Base-by-base conservation (phyloP, 805 yeast species). In the Sugiyamaella smithiae region DNA sequence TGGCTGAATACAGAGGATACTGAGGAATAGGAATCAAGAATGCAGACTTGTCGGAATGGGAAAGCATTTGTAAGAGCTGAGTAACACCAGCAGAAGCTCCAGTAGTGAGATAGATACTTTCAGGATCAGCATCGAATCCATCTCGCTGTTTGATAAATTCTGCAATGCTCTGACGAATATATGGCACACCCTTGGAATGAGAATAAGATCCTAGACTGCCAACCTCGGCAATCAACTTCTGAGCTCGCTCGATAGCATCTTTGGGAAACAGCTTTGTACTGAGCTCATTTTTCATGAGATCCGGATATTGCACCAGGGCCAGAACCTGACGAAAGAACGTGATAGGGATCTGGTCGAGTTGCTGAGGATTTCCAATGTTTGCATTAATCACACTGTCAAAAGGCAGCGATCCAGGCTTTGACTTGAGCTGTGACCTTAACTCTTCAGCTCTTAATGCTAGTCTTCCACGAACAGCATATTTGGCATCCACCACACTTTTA, bases 291-390 rank as follows among this genome's bases (percentile, higher is more conserved):
- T 64, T 49, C 37, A 90, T 58, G 45, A 90, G 67, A 25, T 74
- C 78, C 0, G 99, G 98, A 65, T 87, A 85, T 69, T 93, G 97
- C 58, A 91, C 70, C 38, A 90, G 67, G 0, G 97, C 80, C 51
- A 91, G 71, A 3, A 90, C 96, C 65, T 90, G 95, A 60, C 99
- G 78, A 68, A 88, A 90, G 73, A 93, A 93, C n/a, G 96, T 87
- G 59, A 93, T 74, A 0, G 99, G 99, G 61, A 82, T 77, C 67
- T 93, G 99, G 58, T 88, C 91, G 63, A 93, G 75, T 66, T 91
- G 98, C 68, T 93, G 99, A 1, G 99, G 99, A 65, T 93, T 93
- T 25, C 99, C 99, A 54, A 93, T 93, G 65, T 93, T 93, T 55
- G 97, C 93, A 61, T 81, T 83, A 64, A 95, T 85, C 59, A 93